Conservation (phyloP, 2,329 filamentous ascomycete genomes). For the Scedosporium apiospermum region DNA sequence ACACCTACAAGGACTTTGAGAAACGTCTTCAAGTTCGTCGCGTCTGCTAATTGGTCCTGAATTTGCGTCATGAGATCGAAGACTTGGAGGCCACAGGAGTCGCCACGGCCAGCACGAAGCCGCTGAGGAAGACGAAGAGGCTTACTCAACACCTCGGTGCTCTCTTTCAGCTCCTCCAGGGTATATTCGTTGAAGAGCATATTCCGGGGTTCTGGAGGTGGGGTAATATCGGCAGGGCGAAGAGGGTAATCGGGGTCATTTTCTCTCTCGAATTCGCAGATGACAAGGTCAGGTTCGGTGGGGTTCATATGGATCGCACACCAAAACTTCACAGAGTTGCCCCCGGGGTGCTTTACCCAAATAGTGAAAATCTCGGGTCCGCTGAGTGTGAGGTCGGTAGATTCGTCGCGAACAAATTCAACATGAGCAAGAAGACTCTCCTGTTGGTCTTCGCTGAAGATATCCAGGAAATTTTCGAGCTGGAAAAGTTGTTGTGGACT, state of each 20-base stretch:
- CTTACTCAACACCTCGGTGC: constrained; percentile 65
- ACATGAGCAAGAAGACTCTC: constrained; percentile 80
- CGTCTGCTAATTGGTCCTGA: constrained; percentile 72
- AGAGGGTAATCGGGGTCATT: constrained; percentile 63
- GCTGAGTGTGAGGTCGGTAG: constrained; percentile 62
- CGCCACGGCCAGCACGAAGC: constrained; percentile 64
- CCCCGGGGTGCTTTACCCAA: constrained; percentile 52
- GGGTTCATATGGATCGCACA: constrained; percentile 75
- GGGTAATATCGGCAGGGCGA: constrained; percentile 49
- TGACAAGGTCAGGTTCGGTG: constrained; percentile 57
- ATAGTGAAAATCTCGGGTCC: constrained; percentile 82
- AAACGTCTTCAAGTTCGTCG: constrained; percentile 60
- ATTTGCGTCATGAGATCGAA: constrained; percentile 90
- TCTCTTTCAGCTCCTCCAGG: constrained; percentile 62
- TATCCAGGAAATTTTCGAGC: constrained; percentile 69
- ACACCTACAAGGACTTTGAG: constrained; percentile 77
- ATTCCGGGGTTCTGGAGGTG: constrained; percentile 58
- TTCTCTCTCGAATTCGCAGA: constrained; percentile 84
- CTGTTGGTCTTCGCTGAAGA: constrained; percentile 72
- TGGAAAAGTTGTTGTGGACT: constrained; percentile 67
- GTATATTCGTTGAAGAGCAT: constrained; percentile 67
- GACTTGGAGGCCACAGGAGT: constrained; percentile 78
- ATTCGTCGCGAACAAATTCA: constrained; percentile 79
- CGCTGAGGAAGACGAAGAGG: constrained; percentile 69
- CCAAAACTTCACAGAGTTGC: constrained; percentile 63